Evolutionary conservation across 305 asterid species (phyloP), one percentile per base, ranked within the genome.

Genomic region (Andrographis paniculata): DNA sequence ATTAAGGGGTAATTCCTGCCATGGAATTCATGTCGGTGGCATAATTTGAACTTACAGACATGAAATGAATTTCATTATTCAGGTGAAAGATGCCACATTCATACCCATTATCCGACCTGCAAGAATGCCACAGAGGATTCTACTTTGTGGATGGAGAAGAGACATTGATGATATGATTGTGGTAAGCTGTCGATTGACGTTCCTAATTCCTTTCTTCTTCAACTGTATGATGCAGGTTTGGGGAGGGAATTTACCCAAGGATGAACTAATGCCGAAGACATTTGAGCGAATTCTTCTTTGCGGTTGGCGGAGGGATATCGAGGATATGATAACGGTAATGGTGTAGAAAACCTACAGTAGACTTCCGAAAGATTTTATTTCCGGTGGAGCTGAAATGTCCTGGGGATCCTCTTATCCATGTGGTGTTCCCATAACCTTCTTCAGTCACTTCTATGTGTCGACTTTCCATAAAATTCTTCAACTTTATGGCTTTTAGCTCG

Each of bases 101-200:
- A 66, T 73, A 65, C 79, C 68, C 69, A 71, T 87, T 46, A 64
- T 67, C 69, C 77, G 79, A 63, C 87, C 92, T 64, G 79, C 80
- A 70, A 83, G 80, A 81, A 74, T 61, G 87, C 78, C 94, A 68
- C 93, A 80, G 93, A 87, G 80, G 94, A 80, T 83, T 72, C 93
- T 87, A 77, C 93, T 87, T 63, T 75, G 87, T 80, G 96, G 94
- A 87, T 83, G 96, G 94, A 76, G 94, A 67, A 77, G 91, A 70
- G 94, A 87, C 87, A 70, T 80, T 76, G 91, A 83, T 87, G 96
- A 87, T 83, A 87, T 87, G 96, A 78, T 87, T 87, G 93, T 83
- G 94, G 96, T 87, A 77, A 87, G 89, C 71, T 60, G 60, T 76
- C 49, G 46, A 64, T 67, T 53, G 64, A 68, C 69, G 74, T 80